phyloP scores from a whole-genome alignment of 352 stramenopile genomes.

The Phytophthora hibernalis region DNA sequence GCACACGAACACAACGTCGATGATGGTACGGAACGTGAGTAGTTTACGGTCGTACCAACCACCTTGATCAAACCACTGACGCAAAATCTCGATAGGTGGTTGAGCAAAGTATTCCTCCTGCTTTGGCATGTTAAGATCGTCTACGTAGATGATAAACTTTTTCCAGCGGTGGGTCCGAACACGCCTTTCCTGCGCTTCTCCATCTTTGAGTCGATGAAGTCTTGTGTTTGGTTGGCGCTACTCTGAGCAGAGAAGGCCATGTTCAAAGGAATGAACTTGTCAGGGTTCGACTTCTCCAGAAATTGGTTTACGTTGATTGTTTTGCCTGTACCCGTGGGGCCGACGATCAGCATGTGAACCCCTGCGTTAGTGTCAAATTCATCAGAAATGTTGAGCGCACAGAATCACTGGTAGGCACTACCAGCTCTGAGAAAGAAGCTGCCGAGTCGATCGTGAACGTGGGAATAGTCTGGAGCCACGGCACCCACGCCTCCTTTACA shows the following conservation, averaged over 20 bases:
- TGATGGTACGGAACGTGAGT: conserved; percentile 90
- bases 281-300: conserved; percentile 85
- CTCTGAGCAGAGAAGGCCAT: conserved; percentile 95
- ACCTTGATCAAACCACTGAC: conserved; percentile 95
- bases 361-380: conserved; percentile 80
- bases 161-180: conserved; percentile 93
- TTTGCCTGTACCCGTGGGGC: conserved; percentile 95
- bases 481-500: conserved; percentile 80
- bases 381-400: conserved; percentile 94
- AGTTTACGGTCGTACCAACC: conserved; percentile 96
- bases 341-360: conserved; percentile 94
- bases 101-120: conserved; percentile 95
- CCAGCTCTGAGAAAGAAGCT: conserved; percentile 91
- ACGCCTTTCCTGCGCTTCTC: conserved; percentile 94
- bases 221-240: conserved; percentile 93
- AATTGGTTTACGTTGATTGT: conserved; percentile 95
- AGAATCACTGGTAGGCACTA: conserved; percentile 94
- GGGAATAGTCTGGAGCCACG: conserved; percentile 92
- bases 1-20: conserved; percentile 89
- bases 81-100: conserved; percentile 94
- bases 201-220: conserved; percentile 94
- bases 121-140: conserved; percentile 97
- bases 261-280: conserved; percentile 93
- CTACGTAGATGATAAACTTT: conserved; percentile 93
- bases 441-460: conserved; percentile 77